phyloP scores from a whole-genome alignment of 345 rosid genomes.

The Aquilaria malaccensis region DNA sequence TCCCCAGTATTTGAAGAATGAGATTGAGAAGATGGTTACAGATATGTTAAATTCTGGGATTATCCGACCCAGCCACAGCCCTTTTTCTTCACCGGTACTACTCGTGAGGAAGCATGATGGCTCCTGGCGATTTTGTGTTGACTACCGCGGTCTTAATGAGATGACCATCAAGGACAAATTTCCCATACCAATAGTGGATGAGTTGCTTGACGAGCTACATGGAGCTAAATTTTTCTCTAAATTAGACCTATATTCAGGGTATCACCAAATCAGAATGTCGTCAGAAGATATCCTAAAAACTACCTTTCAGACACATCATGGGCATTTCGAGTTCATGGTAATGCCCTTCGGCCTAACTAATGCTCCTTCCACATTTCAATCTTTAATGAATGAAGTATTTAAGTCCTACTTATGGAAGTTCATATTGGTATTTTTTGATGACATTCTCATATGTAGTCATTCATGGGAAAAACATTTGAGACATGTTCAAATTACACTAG shows the following conservation, averaged over 20 bases:
- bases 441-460: not conserved
- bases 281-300: not conserved
- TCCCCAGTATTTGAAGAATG: not conserved
- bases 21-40: not conserved
- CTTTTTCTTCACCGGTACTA: not conserved
- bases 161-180: not conserved
- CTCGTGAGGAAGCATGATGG: not conserved
- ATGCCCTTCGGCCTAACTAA: not conserved
- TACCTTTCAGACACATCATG: not conserved
- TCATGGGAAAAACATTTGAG: not conserved
- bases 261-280: not conserved
- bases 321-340: not conserved
- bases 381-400: not conserved
- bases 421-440: too few species aligned
- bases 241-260: not conserved
- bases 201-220: conserved; percentile 1
- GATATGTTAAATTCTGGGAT: not conserved
- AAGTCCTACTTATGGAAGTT: not conserved
- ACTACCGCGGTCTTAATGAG: not conserved
- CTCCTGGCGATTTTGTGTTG: not conserved
- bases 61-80: not conserved
- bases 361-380: not conserved
- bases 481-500: not conserved
- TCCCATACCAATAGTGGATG: not conserved
- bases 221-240: not conserved